Evolutionary conservation across 2,329 filamentous ascomycete genomes (phyloP), one percentile per base, ranked within the genome.

Genomic region (Huntiella abstrusa): DNA sequence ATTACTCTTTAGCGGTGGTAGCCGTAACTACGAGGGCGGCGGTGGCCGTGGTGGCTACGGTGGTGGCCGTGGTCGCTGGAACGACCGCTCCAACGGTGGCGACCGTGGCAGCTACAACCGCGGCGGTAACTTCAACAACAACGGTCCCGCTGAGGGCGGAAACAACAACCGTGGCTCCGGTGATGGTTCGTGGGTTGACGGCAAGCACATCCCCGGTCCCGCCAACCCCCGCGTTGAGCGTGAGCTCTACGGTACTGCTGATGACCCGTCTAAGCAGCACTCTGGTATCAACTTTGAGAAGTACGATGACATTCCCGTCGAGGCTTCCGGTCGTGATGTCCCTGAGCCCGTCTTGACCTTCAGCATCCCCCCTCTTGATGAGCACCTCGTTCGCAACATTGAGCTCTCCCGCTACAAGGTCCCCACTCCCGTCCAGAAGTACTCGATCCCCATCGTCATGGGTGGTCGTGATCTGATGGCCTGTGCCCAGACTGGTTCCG

Each of bases 201-300:
- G 91, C 64, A 94, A 96, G 73, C 91, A 98, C 69, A 70, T 95
- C 56, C 75, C 88, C 51, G 91, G 91, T 49, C 85, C 87, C 52
- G 64, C 80, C 56, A 96, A 96, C 69, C 73, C 80, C 53, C 86
- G 88, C 56, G 54, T 93, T 41, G 91, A 98, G 74, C 87, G 87
- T 56, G 91, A 98, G 60, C 81, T 98, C 45, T 98, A 95, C 62
- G 91, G 91, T 58, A 70, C 81, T 43, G 69, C 80, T 56, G 88
- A 96, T 63, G 91, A 96, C 59, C 85, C 88, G 52, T 77, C 81
- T 54, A 96, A 95, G 73, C 83, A 94, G 64, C 83, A 92, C 59
- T 95, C 86, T 33, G 91, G 91, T 65, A 96, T 98, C 81, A 98
- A 98, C 75, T 98, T 98, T 62, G 81, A 94, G 70, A 98, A 98